These are phyloP conservation scores for Taxillus chinensis DNA, from an alignment of 164 flowering plant genomes.

Conservation along the genomic window DNA sequence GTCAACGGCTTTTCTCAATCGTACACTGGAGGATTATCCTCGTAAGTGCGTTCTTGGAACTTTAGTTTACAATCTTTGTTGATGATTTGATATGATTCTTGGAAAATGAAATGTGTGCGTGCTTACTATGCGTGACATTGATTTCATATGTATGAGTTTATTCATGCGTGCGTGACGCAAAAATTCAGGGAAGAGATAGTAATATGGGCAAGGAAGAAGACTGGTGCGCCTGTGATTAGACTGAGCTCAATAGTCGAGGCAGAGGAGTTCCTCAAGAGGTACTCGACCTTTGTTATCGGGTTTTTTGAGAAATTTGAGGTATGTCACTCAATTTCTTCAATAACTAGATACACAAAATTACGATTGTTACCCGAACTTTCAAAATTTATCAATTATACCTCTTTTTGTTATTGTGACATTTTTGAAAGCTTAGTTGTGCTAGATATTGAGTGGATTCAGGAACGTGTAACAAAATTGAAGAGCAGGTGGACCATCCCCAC, in stretches of 20 bases:
- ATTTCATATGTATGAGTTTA: not conserved
- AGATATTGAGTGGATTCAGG: too few species aligned
- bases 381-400: too few species aligned
- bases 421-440: too few species aligned
- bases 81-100: too few species aligned
- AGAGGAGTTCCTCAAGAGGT: constrained; percentile 48
- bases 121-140: not conserved
- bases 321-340: constrained; percentile 3
- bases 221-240: constrained; percentile 67
- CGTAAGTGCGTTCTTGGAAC: constrained; percentile 27
- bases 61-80: too few species aligned
- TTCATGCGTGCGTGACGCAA: not conserved
- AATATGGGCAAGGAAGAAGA: constrained; percentile 82
- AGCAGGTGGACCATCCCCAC: too few species aligned
- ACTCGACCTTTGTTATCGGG: constrained; percentile 47
- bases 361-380: too few species aligned
- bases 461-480: too few species aligned
- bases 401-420: too few species aligned
- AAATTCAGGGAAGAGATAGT: constrained; percentile 68
- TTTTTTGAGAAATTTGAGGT: constrained; percentile 75
- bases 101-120: too few species aligned
- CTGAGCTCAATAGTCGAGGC: constrained; percentile 43
- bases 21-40: constrained; percentile 71
- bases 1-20: constrained; percentile 60
- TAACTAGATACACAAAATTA: not conserved